Percentiles rank a stretch among this genome's conserved stretches.
phyloP scores from a whole-genome alignment of 805 yeast genomes.

The Huiozyma sinensis region DNA sequence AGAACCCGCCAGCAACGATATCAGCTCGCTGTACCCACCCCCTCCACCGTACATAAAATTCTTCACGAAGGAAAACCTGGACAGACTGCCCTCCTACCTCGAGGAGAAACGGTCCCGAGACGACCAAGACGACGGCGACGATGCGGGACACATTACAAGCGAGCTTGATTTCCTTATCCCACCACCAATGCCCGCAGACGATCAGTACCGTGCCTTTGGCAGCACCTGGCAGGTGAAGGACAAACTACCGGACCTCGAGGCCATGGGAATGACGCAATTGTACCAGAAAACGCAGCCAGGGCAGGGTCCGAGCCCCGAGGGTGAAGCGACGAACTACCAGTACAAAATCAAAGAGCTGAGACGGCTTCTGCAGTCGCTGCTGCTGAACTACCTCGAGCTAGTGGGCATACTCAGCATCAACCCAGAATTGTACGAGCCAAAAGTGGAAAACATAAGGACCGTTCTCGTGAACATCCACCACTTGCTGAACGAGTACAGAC shows the following conservation, averaged over 20 bases:
- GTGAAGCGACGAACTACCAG: constrained; percentile 32
- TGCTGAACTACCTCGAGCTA: constrained; percentile 72
- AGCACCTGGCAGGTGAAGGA: constrained; percentile 75
- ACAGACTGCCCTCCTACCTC: constrained; percentile 27
- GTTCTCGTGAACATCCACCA: constrained; percentile 87
- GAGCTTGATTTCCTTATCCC: constrained; percentile 48
- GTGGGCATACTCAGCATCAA: constrained; percentile 66
- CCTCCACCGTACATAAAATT: constrained; percentile 78
- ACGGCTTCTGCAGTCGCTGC: constrained; percentile 63
- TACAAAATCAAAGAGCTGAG: constrained; percentile 61
- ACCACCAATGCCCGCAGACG: constrained; percentile 50
- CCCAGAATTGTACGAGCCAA: constrained; percentile 51
- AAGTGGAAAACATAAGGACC: constrained; percentile 69
- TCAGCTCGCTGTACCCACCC: constrained; percentile 80
- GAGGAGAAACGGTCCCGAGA: constrained; percentile 18
- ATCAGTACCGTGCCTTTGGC: constrained; percentile 78
- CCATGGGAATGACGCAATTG: constrained; percentile 68
- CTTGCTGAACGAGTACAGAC: constrained; percentile 79
- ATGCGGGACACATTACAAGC: constrained; percentile 28
- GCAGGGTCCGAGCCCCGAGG: too few species aligned
- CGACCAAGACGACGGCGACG: constrained; percentile 27
- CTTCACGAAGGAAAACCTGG: constrained; percentile 62
- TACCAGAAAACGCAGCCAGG: constrained; percentile 31
- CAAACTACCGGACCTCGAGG: constrained; percentile 61
- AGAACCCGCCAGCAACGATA: constrained; percentile 22